phyloP scores from a whole-genome alignment of 495 filamentous ascomycete genomes.

The Penicillium cataractarum region DNA sequence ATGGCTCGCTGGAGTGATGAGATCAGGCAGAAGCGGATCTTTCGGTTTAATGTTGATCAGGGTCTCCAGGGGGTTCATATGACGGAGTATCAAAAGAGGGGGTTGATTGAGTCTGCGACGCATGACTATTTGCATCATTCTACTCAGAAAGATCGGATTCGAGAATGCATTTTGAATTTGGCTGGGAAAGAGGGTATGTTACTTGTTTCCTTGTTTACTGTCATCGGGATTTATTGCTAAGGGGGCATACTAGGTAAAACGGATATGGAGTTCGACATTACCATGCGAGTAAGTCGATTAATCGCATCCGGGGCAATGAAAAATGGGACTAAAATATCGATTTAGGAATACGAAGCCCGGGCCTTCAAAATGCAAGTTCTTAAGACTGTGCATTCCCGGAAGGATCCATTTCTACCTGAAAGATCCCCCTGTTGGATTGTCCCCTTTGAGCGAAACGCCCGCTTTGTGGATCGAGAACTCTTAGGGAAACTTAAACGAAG shows the following conservation, averaged over 20 bases:
- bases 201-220: too few species aligned
- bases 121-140: slow-evolving; percentile 27
- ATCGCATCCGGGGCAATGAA: not conserved
- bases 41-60: slow-evolving; percentile 27
- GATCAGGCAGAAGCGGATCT: not conserved
- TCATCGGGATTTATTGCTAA: not conserved
- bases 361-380: not conserved
- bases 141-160: slow-evolving; percentile 5
- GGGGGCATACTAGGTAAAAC: slow-evolving; percentile 15
- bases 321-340: not conserved
- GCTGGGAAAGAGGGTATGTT: slow-evolving; percentile 8
- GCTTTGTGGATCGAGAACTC: slow-evolving; percentile 32
- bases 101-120: slow-evolving; percentile 22
- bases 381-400: not conserved
- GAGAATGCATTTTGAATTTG: slow-evolving; percentile 21
- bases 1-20: slow-evolving; percentile 28
- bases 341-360: slow-evolving; percentile 7
- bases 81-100: slow-evolving; percentile 18
- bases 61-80: slow-evolving; percentile 23
- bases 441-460: slow-evolving; percentile 33
- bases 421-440: slow-evolving; percentile 22
- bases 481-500: slow-evolving; percentile 20
- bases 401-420: not conserved
- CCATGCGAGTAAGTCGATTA: slow-evolving; percentile 12
- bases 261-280: slow-evolving; percentile 11